Conservation (phyloP, 495 filamentous ascomycete species). For the Venustampulla echinocandica region DNA sequence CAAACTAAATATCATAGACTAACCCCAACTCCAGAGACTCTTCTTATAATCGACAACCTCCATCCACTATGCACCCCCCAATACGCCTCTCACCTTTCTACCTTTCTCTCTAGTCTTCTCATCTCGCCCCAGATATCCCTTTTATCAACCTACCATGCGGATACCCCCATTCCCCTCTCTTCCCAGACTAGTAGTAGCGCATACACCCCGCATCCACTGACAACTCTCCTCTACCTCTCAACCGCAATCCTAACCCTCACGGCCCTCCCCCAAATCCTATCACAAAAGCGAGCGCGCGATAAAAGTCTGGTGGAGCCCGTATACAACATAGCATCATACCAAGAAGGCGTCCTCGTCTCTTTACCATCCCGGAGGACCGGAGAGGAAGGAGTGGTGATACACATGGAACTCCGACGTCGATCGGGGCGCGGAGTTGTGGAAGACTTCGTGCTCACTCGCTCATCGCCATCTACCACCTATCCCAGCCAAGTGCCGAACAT, state of each 20-base stretch:
- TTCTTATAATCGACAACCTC: conserved; percentile 57
- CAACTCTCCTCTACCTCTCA: conserved; percentile 53
- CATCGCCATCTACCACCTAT: conserved; percentile 18
- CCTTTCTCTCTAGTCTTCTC: conserved; percentile 49
- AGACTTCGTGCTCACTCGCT: conserved; percentile 60
- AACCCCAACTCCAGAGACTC: conserved; percentile 31
- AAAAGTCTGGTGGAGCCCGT: conserved; percentile 59
- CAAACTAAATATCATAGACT: background rate
- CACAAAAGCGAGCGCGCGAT: conserved; percentile 56
- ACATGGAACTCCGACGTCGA: conserved; percentile 77
- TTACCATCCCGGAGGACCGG: conserved; percentile 30
- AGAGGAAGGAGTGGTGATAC: conserved; percentile 56
- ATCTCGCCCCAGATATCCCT: conserved; percentile 41
- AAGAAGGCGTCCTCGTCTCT: conserved; percentile 65
- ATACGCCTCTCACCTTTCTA: conserved; percentile 34
- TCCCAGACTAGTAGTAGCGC: conserved; percentile 23
- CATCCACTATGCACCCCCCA: conserved; percentile 40
- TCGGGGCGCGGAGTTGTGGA: conserved; percentile 71
- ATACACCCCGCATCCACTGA: conserved; percentile 64
- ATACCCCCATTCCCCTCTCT: conserved; percentile 40
- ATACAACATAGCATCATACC: conserved; percentile 67
- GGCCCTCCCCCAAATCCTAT: conserved; percentile 60
- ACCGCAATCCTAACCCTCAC: conserved; percentile 39
- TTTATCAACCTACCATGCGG: conserved; percentile 58
- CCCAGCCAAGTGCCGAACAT: conserved; percentile 28